phyloP scores from a whole-genome alignment of 768 basidiomycete species.

The Rhizopogon vinicolor region DNA sequence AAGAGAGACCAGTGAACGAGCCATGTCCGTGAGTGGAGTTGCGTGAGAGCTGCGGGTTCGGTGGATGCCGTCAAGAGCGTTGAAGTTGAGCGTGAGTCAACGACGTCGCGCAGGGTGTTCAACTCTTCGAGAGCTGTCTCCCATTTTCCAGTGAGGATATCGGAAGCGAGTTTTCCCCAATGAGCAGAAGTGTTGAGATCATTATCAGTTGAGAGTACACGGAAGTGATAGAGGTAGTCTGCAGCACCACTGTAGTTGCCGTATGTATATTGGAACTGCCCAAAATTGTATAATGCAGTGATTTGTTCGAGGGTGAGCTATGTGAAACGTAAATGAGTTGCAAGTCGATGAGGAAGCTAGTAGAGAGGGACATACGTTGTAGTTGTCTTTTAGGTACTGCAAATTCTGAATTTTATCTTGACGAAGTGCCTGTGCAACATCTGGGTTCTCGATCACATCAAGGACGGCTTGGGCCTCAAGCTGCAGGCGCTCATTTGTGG shows the following conservation, averaged over 20 bases:
- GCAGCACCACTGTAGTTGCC: conserved; percentile 96
- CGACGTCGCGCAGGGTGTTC: conserved; percentile 88
- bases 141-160: conserved; percentile 94
- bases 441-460: conserved; percentile 95
- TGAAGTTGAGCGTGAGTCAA: conserved; percentile 72
- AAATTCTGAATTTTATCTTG: conserved; percentile 98
- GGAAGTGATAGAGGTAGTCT: conserved; percentile 98
- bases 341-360: conserved; percentile 2
- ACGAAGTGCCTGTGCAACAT: conserved; percentile 89
- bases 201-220: conserved; percentile 89
- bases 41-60: conserved; percentile 71
- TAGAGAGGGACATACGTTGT: conserved; percentile 54
- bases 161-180: conserved; percentile 98
- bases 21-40: conserved; percentile 95
- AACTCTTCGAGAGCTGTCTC: conserved; percentile 93
- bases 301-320: conserved; percentile 96
- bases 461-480: conserved; percentile 90
- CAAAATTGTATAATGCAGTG: conserved; percentile 93
- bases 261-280: conserved; percentile 98
- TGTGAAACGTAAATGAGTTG: neutral
- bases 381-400: conserved; percentile 90
- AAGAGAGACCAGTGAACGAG: conserved; percentile 97
- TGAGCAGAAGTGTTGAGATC: conserved; percentile 94
- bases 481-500: conserved; percentile 78
- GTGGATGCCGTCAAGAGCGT: conserved; percentile 40